Conservation (phyloP, 768 basidiomycete genomes). For the Baorangia bicolor region DNA sequence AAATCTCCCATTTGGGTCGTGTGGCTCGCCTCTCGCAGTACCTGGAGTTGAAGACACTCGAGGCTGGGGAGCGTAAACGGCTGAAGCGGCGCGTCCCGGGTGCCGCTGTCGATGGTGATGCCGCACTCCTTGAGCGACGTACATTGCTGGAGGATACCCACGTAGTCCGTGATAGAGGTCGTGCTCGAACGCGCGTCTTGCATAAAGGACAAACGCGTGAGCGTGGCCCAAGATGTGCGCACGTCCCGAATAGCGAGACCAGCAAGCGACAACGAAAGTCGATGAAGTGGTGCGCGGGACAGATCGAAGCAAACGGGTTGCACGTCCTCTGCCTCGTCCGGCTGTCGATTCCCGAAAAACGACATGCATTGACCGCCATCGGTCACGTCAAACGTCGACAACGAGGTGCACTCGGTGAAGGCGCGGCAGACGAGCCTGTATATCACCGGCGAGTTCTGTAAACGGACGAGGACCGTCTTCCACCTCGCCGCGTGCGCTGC, state of each 20-base stretch:
- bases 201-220: constrained; percentile 27
- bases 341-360: constrained; percentile 1
- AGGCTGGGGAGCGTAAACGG: constrained; percentile 17
- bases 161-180: constrained; percentile 22
- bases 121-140: constrained; percentile 22
- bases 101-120: constrained; percentile 13
- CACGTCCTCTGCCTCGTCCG: neutral
- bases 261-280: constrained; percentile 20
- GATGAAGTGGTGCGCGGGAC: constrained; percentile 11
- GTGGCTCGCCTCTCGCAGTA: constrained; percentile 14
- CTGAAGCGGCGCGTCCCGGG: constrained; percentile 5
- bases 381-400: constrained; percentile 20
- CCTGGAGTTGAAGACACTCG: constrained; percentile 16
- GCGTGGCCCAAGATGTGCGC: constrained; percentile 13
- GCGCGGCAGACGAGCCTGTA: constrained; percentile 5
- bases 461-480: constrained; percentile 21
- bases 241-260: constrained; percentile 19
- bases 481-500: constrained; percentile 15
- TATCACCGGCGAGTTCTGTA: constrained; percentile 21
- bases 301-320: constrained; percentile 15
- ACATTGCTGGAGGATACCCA: constrained; percentile 19
- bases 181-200: constrained; percentile 20
- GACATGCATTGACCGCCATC: constrained; percentile 17
- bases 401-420: constrained; percentile 13
- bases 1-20: constrained; percentile 23